Base-by-base conservation (phyloP, 2,329 filamentous ascomycete species). In the Zymoseptoria tritici region DNA sequence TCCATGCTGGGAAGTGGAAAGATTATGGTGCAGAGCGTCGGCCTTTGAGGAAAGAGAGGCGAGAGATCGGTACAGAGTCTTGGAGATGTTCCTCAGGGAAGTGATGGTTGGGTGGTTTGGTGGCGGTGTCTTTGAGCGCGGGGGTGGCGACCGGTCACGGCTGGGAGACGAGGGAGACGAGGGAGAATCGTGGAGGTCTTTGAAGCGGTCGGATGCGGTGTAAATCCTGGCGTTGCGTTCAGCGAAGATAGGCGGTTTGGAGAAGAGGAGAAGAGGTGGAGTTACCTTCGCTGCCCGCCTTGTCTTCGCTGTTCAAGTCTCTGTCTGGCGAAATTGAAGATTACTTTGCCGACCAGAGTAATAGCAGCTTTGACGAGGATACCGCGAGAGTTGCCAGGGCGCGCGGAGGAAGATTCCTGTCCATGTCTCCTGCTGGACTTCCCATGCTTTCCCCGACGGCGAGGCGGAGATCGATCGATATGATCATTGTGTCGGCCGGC, bases 321-420 rank as follows among this genome's bases (percentile, higher is more conserved):
- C 9, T 16, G 13, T 4, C 13, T 46, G 36, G 13, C 13, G 5
- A n/a, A 4, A 0, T 46, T 46, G 13, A 46, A n/a, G 11, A 46
- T 7, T n/a, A 6, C 13, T 46, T 46, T 46, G 13, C 11, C 36
- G 36, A 46, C 4, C 2, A 46, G 4, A 6, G 16, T 7, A 16
- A 16, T 16, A 7, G 36, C 36, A 9, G 36, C 36, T 42, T 42
- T 42, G 36, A 16, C 36, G 11, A 42, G 36, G 36, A 1, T 42
- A 16, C 13, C 6, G 16, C 11, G 13, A 46, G 36, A 16, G 36
- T n/a, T 46, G 36, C 16, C 2, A n/a, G 13, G 4, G 36, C 13
- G 4, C 1, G 16, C 1, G 13, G 16, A n/a, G 0, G 36, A n/a
- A 6, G 11, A 4, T 0, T 11, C 3, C 6, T 4, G 4, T 1